A percentile compares a stretch with the other conserved stretches of the same genome.
Conservation (phyloP, 2,329 filamentous ascomycete species). For the Tolypocladium endophyticum region DNA sequence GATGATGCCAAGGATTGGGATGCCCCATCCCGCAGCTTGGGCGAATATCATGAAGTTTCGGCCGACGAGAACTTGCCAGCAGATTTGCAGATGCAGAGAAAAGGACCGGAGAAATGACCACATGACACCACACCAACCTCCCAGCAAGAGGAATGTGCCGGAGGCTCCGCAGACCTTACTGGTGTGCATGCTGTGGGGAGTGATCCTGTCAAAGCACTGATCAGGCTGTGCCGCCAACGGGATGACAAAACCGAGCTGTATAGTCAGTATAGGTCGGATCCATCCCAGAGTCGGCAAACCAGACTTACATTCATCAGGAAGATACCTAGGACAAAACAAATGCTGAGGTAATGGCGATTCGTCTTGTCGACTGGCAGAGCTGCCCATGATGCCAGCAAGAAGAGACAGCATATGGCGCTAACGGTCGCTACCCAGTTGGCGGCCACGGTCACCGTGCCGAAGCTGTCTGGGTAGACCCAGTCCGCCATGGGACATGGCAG, state of each 20-base stretch:
- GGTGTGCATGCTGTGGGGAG: slow-evolving; percentile 83
- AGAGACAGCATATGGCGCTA: slow-evolving; percentile 60
- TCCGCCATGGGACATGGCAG: slow-evolving; percentile 81
- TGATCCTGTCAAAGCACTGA: slow-evolving; percentile 83
- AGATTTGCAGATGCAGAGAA: slow-evolving; percentile 93
- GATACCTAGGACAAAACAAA: slow-evolving; percentile 70
- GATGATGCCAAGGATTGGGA: slow-evolving; percentile 66
- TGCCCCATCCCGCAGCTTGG: slow-evolving; percentile 71
- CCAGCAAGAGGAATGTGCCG: slow-evolving; percentile 74
- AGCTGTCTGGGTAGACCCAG: slow-evolving; percentile 57
- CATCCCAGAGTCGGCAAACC: neutral
- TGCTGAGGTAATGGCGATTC: slow-evolving; percentile 83
- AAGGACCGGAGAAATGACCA: slow-evolving; percentile 89
- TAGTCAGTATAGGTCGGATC: slow-evolving; percentile 8
- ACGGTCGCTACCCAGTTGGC: slow-evolving; percentile 79
- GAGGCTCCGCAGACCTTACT: slow-evolving; percentile 77
- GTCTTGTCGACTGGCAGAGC: slow-evolving; percentile 81
- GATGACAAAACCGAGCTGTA: slow-evolving; percentile 78
- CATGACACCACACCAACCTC: slow-evolving; percentile 73
- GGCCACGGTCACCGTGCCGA: slow-evolving; percentile 46
- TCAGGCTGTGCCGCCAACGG: slow-evolving; percentile 69
- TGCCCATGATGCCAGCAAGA: slow-evolving; percentile 70
- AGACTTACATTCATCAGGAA: slow-evolving; percentile 66
- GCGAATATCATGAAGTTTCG: slow-evolving; percentile 81
- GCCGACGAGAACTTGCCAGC: slow-evolving; percentile 89